Conservation (phyloP, 2,329 filamentous ascomycete genomes). For the Fusarium sp. region DNA sequence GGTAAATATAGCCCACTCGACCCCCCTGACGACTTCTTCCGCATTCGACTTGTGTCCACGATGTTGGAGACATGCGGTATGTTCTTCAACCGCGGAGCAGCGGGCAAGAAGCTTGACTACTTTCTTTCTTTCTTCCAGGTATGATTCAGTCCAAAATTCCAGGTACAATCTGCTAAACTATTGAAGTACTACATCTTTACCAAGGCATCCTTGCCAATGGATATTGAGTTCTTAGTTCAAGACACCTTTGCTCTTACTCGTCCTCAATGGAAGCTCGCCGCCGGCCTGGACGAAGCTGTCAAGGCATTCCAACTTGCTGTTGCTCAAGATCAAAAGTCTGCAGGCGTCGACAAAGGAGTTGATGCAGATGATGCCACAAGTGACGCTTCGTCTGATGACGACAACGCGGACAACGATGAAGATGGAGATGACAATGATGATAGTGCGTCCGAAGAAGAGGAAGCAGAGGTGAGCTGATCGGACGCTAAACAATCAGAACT, state of each 20-base stretch:
- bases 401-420: constrained; percentile 75
- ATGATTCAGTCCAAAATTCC: neutral
- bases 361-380: constrained; percentile 82
- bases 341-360: constrained; percentile 75
- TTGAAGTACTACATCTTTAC: constrained; percentile 88
- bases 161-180: constrained; percentile 17
- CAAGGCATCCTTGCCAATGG: constrained; percentile 92
- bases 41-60: constrained; percentile 89
- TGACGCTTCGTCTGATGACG: constrained; percentile 81
- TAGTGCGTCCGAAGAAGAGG: constrained; percentile 71
- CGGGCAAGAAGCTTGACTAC: constrained; percentile 97
- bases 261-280: constrained; percentile 91
- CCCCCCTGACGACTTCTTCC: constrained; percentile 93
- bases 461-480: constrained; percentile 63
- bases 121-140: constrained; percentile 96
- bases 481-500: neutral
- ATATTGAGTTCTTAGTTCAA: constrained; percentile 96
- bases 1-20: constrained; percentile 84
- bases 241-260: constrained; percentile 88
- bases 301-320: constrained; percentile 89
- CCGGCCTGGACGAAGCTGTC: constrained; percentile 84
- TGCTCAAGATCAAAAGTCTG: constrained; percentile 86
- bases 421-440: constrained; percentile 72
- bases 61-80: constrained; percentile 95
- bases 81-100: constrained; percentile 93